phyloP scores from a whole-genome alignment of 108 stramenopile species.

The Skeletonema potamos region DNA sequence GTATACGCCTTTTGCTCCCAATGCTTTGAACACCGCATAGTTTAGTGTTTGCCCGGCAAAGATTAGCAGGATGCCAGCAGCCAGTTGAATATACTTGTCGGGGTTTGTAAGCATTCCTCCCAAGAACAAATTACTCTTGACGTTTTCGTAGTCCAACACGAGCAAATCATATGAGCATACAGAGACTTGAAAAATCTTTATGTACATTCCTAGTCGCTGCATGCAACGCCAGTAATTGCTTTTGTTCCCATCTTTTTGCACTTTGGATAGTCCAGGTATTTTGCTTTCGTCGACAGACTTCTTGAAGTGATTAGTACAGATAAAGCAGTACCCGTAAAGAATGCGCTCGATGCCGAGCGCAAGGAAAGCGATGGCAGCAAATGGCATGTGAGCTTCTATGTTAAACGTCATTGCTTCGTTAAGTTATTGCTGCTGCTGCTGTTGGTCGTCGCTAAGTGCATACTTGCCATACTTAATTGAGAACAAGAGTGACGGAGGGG shows the following conservation, averaged over 20 bases:
- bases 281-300: constrained; percentile 30
- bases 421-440: background rate
- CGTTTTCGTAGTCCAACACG: constrained; percentile 29
- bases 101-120: constrained; percentile 23
- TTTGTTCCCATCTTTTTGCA: constrained; percentile 22
- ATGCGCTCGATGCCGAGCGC: constrained; percentile 41
- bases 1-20: constrained; percentile 52
- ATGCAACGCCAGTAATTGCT: constrained; percentile 35
- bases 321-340: constrained; percentile 40
- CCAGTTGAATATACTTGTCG: constrained; percentile 17
- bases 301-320: constrained; percentile 48
- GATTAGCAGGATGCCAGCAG: constrained; percentile 22
- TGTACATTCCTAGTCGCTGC: constrained; percentile 44
- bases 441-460: background rate
- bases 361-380: constrained; percentile 25
- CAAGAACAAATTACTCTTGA: constrained; percentile 17
- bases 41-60: constrained; percentile 49
- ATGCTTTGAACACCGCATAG: constrained; percentile 47
- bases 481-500: background rate
- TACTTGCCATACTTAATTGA: too few species aligned
- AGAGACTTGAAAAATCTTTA: constrained; percentile 45
- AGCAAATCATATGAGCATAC: constrained; percentile 37
- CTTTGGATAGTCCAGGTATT: constrained; percentile 26
- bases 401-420: background rate
- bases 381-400: constrained; percentile 12